A percentile compares a stretch with the other conserved stretches of the same genome.
Conservation (phyloP, 1,139 yeast genomes). For the Saccharomyces pastorianus region DNA sequence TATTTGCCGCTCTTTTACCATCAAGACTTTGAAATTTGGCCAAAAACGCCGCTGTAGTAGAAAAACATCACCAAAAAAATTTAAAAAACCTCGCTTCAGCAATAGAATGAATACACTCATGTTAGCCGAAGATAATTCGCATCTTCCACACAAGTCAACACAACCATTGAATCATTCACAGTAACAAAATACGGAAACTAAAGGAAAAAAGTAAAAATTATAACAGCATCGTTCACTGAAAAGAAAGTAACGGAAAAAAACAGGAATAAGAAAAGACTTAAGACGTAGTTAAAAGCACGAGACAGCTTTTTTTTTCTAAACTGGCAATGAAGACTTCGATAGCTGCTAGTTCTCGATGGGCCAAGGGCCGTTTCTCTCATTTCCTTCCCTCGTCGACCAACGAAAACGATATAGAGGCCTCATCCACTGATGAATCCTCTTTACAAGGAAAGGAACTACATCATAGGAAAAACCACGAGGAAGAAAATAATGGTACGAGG, state of each 20-base stretch:
- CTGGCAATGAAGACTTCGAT: background rate
- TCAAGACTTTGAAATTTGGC: too few relatives aligned
- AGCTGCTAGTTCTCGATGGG: background rate
- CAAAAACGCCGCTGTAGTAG: background rate
- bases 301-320: background rate
- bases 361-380: background rate
- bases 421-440: background rate
- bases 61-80: background rate
- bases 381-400: background rate
- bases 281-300: background rate
- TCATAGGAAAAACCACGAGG: background rate
- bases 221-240: background rate
- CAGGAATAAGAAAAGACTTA: background rate
- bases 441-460: background rate
- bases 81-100: background rate
- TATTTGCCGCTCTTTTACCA: too few relatives aligned
- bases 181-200: background rate
- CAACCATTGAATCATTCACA: background rate
- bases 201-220: background rate
- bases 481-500: background rate
- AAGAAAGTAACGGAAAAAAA: background rate
- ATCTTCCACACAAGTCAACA: background rate
- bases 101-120: background rate
- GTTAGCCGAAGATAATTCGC: background rate
- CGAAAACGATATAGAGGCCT: background rate